phyloP scores from a whole-genome alignment of 345 rosid genomes.

The Citrus glauca region DNA sequence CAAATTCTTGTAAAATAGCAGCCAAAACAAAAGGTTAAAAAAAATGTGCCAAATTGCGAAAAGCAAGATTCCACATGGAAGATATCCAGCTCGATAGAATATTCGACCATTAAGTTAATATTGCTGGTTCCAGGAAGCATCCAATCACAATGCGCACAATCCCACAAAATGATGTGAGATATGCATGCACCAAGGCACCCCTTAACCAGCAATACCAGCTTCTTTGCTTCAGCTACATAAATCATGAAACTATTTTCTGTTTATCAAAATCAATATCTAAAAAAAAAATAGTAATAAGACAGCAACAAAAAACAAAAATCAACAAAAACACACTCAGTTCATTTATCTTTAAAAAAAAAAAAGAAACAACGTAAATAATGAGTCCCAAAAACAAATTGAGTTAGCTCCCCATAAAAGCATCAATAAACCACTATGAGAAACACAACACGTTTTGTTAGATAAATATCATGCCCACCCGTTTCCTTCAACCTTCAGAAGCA shows the following conservation, averaged over 20 bases:
- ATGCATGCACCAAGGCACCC: slow-evolving; percentile 15
- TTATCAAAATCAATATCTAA: too few relatives aligned
- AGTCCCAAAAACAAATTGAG: too few relatives aligned
- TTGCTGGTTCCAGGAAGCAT: slow-evolving; percentile 26
- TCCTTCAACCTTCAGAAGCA: not conserved
- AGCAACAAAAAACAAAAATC: not conserved
- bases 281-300: not conserved
- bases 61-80: slow-evolving; percentile 10
- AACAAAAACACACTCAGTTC: not conserved
- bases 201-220: slow-evolving; percentile 22
- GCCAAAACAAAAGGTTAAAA: not conserved
- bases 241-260: not conserved
- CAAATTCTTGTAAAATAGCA: not conserved
- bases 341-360: not conserved
- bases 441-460: not conserved
- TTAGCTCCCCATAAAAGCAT: not conserved
- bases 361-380: not conserved
- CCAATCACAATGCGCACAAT: slow-evolving; percentile 6
- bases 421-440: not conserved
- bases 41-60: slow-evolving; percentile 19
- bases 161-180: not conserved
- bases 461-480: not conserved
- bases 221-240: not conserved
- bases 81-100: slow-evolving; percentile 22
- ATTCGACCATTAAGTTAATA: slow-evolving; percentile 11